phyloP scores from a whole-genome alignment of 331 rosid species.

The Pyracantha coccinea region DNA sequence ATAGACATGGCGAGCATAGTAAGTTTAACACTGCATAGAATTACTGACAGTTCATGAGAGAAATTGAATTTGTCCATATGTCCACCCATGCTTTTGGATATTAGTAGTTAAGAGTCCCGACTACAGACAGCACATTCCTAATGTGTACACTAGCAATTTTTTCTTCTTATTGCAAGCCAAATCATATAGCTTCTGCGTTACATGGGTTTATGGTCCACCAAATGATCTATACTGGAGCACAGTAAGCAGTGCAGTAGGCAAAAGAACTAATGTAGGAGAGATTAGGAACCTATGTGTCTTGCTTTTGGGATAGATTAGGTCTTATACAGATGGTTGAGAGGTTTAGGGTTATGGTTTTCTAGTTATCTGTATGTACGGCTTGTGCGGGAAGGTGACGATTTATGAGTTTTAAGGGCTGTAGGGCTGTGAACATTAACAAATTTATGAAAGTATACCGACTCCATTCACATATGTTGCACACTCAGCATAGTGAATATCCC shows the following conservation, averaged over 20 bases:
- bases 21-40: constrained; percentile 20
- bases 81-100: not conserved
- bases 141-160: not conserved
- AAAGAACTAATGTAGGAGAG: not conserved
- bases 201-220: not conserved
- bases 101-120: not conserved
- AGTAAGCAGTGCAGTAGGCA: not conserved
- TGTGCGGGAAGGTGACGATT: not conserved
- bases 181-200: not conserved
- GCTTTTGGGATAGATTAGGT: not conserved
- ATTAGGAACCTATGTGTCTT: not conserved
- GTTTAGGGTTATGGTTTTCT: not conserved
- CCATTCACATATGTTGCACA: not conserved
- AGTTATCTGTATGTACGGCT: not conserved
- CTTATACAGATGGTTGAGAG: not conserved
- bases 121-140: not conserved
- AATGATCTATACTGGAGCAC: not conserved
- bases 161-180: not conserved
- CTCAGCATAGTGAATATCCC: not conserved
- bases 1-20: constrained; percentile 75
- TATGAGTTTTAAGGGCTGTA: not conserved
- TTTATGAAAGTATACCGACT: not conserved
- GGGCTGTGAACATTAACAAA: not conserved
- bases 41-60: constrained; percentile 1
- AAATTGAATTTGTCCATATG: not conserved